Base-by-base conservation (phyloP, 352 stramenopile genomes). In the Pythium aquatile region DNA sequence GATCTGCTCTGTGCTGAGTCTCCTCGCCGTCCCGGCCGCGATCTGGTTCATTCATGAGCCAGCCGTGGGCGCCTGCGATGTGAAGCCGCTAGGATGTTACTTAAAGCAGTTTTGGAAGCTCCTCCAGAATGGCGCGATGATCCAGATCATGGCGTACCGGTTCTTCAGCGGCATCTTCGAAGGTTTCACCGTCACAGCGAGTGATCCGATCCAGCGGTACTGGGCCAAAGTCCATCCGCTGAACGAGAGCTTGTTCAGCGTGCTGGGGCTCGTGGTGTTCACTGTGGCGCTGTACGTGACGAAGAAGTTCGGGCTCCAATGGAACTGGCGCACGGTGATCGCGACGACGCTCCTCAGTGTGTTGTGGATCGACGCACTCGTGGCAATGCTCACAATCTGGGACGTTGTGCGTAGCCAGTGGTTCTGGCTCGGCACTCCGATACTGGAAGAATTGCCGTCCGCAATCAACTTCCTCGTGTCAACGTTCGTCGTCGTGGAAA, bases 81-180 rank as follows among this genome's bases (percentile, higher is more conserved):
- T 58, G 8, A 62, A 54, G 8, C 58, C 65, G 26, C 46, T 80
- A 5, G 58, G 55, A 4, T 30, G n/a, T 13, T 77, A 78, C 63
- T 42, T 81, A 24, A 14, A 9, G 14, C 52, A 68, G 29, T 29
- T 76, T 13, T 82, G 75, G 75, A n/a, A 8, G 11, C 53, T 78
- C 5, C 20, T 79, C 5, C 72, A 76, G 55, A 79, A 76, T 58
- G 30, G 63, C 2, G 74, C 73, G n/a, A 75, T 82, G 68, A 55
- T 73, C 13, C 72, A 81, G 56, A 68, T 81, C 48, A 75, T 78
- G 49, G 65, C 68, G 17, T 83, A 78, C 28, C 68, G 69, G 8
- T 83, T 83, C 57, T 70, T 83, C 61, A 76, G 67, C 55, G 72
- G 65, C 30, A 70, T 78, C 42, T 77, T 81, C 51, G 63, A 69